These are phyloP conservation scores for Hansenula lynferdii DNA, from an alignment of 1,139 yeast species.

Conservation along the genomic window DNA sequence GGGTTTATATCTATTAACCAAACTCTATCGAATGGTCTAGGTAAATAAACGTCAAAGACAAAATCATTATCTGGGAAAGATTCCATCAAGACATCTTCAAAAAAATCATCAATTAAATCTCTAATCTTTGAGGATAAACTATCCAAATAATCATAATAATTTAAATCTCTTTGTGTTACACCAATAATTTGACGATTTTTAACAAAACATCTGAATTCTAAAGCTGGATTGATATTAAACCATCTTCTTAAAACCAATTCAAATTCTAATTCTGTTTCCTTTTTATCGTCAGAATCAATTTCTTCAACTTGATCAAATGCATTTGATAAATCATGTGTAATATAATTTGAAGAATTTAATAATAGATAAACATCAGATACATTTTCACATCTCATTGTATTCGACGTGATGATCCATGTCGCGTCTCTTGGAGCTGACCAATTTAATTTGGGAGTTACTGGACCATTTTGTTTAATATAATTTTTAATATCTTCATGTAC, in stretches of 20 bases:
- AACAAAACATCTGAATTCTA: slow-evolving; percentile 86
- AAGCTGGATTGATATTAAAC: slow-evolving; percentile 78
- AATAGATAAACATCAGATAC: slow-evolving; percentile 75
- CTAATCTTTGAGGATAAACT: slow-evolving; percentile 41
- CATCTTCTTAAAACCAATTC: slow-evolving; percentile 80
- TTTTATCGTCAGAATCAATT: slow-evolving; percentile 15
- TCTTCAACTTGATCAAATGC: slow-evolving; percentile 47
- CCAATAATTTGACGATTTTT: slow-evolving; percentile 59
- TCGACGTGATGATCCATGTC: slow-evolving; percentile 81
- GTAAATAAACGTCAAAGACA: slow-evolving; percentile 78
- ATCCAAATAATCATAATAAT: slow-evolving; percentile 67
- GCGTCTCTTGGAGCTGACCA: slow-evolving; percentile 99
- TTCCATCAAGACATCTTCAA: slow-evolving; percentile 41
- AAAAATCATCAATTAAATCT: slow-evolving; percentile 49
- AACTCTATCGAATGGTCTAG: slow-evolving; percentile 63
- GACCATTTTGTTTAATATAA: slow-evolving; percentile 42
- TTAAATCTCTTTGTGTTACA: slow-evolving; percentile 79
- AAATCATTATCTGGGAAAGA: slow-evolving; percentile 52
- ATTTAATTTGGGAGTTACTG: slow-evolving; percentile 83
- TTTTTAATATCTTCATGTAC: slow-evolving; percentile 49
- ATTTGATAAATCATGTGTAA: slow-evolving; percentile 75
- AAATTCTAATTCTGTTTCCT: slow-evolving; percentile 27
- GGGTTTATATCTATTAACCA: slow-evolving; percentile 84
- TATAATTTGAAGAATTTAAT: slow-evolving; percentile 81
- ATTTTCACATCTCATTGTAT: slow-evolving; percentile 63